Evolutionary conservation across 192 early-diverging fungal species (phyloP), one percentile per base, ranked within the genome.

Genomic region (Coemansia sp.): DNA sequence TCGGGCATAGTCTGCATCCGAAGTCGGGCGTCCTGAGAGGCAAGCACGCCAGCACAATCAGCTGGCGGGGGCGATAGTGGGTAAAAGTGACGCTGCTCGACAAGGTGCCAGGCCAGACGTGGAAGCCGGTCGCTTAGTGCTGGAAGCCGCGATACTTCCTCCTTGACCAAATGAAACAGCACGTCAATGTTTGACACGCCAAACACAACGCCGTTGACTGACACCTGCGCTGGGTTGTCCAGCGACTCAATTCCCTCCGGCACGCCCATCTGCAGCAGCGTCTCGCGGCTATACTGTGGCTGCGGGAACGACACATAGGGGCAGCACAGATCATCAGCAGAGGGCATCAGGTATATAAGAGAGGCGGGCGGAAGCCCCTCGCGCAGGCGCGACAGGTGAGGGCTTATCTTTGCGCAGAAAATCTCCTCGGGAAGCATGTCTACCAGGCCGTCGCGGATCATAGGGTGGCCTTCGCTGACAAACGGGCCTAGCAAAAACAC

Each of bases 221-320:
- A 73, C 38, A 97, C 86, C 65, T 91, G 90, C 3, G 87, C 86
- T 10, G 97, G 97, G 72, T 99, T 99, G 25, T 87, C 85, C 9
- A 85, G 65, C 43, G 78, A 84, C 23, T 64, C 62, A 18, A 76
- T 48, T 14, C 68, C 80, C 23, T 52, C 62, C 0, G 75, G 75
- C 8, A 77, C 69, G 57, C 67, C 75, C 36, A 77, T 64, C 16
- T 62, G 75, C 13, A 41, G 23, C 38, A 72, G 63, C 25, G 31
- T 39, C 26, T 62, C 68, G 26, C 69, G 68, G 45, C 63, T 69
- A 47, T 95, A 76, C 14, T 89, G 75, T 13, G 96, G 96, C 66
- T 99, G 96, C 7, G 96, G 96, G 60, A 94, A 91, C 12, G 87
- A 87, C 6, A 84, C 73, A 64, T 87, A 93, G 21, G 90, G 85